These are phyloP conservation scores for Brettanomyces sp. DNA, from an alignment of 805 yeast genomes.

Conservation along the genomic window DNA sequence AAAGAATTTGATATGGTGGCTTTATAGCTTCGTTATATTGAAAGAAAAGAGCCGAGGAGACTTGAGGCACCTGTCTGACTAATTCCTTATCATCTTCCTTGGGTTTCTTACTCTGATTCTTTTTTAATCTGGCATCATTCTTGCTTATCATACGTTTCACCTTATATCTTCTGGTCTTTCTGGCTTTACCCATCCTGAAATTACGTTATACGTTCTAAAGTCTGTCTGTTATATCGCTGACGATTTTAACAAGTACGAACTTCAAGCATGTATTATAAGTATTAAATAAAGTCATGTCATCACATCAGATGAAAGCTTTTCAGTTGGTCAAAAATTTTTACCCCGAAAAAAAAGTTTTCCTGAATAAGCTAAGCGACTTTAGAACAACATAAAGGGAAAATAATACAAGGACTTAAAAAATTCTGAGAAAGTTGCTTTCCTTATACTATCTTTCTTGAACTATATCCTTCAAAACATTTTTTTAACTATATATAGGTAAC, in stretches of 20 bases:
- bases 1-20: slow-evolving; percentile 95
- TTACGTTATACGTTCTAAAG: background rate
- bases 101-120: slow-evolving; percentile 30
- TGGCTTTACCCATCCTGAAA: slow-evolving; percentile 80
- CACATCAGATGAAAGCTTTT: background rate
- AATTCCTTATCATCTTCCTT: slow-evolving; percentile 65
- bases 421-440: no score
- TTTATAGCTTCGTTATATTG: slow-evolving; percentile 88
- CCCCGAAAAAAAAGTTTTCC: no score
- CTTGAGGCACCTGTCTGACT: slow-evolving; percentile 76
- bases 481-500: no score
- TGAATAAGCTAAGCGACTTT: no score
- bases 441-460: no score
- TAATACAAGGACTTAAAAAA: no score
- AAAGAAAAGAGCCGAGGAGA: slow-evolving; percentile 89
- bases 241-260: background rate
- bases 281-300: background rate
- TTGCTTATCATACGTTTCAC: slow-evolving; percentile 74
- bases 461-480: no score
- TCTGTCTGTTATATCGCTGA: background rate
- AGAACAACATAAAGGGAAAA: no score
- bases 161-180: slow-evolving; percentile 96
- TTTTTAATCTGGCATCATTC: slow-evolving; percentile 56
- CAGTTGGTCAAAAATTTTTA: no score
- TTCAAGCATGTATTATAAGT: background rate